Base-by-base conservation (phyloP, 1,284 basidiomycete genomes). In the Pisolithus thermaeus region DNA sequence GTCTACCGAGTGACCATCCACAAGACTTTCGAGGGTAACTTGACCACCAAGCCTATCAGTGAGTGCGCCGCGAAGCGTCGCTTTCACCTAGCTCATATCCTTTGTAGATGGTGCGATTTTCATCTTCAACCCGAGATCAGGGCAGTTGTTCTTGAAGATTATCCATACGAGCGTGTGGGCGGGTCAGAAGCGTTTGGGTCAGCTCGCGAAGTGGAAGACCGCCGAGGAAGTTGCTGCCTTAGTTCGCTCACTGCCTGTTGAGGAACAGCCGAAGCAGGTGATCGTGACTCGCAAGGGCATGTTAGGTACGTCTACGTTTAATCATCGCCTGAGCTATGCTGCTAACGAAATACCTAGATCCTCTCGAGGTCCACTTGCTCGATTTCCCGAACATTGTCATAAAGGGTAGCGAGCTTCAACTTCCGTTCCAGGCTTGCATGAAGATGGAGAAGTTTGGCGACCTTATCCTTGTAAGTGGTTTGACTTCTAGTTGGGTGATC, bases 381-480 rank as follows among this genome's bases (percentile, higher is more conserved):
- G 97, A 98, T 75, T 99, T 99, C 87, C 97, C 97, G 50, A 99
- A 99, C 74, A 97, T 99, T 63, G 95, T 98, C 70, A 99, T 99
- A 79, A 98, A 99, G 76, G 97, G 97, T 50, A 95, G 91, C 59
- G 97, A 99, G 71, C 76, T 99, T 46, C 97, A 99, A 68, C 74
- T 99, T 55, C 97, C 97, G 1, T 99, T 99, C 92, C 96, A 99
- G 74, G 94, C 96, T 16, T 96, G 93, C 61, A 94, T 99, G 87
- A 98, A 99, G 80, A 95, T 99, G 83, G 97, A 99, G 79, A 97
- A 98, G 73, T 98, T 99, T 59, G 97, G 97, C 73, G 97, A 99
- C 69, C 75, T 99, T 54, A 97, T 97, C 60, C 70, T 97, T 66
- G 86, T 86, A 64, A 52, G 78, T 63, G 14, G 32, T 45, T 27